Conservation (phyloP, 148 eudicot species). For the Camellia japonica region DNA sequence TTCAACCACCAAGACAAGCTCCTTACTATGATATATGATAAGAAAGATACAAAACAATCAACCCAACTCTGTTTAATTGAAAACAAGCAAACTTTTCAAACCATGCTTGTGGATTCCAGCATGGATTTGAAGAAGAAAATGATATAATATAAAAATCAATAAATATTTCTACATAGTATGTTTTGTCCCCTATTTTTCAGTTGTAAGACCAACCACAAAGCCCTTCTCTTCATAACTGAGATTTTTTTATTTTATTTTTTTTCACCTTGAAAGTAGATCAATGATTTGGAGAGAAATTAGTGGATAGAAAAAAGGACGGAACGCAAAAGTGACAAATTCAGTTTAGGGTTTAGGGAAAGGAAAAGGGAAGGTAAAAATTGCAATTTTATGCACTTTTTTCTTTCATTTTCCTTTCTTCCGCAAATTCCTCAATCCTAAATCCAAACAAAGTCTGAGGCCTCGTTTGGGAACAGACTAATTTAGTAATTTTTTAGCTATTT, state of each 20-base stretch:
- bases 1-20: slow-evolving; percentile 27
- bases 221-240: background rate
- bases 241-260: background rate
- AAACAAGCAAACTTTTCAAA: slow-evolving; percentile 16
- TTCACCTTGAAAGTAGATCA: too few relatives aligned
- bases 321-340: too few relatives aligned
- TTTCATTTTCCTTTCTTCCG: too few relatives aligned
- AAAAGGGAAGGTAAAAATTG: too few relatives aligned
- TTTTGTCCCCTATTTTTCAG: background rate
- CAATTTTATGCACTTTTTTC: too few relatives aligned
- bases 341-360: too few relatives aligned
- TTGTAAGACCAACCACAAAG: background rate
- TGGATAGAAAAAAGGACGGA: too few relatives aligned
- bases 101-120: slow-evolving; percentile 14
- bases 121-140: slow-evolving; percentile 17
- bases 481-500: too few relatives aligned
- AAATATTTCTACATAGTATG: background rate
- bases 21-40: background rate
- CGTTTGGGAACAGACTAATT: too few relatives aligned
- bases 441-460: background rate
- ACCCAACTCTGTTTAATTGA: slow-evolving; percentile 16
- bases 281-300: too few relatives aligned
- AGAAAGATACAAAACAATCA: slow-evolving; percentile 16
- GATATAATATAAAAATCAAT: background rate
- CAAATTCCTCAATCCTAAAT: too few relatives aligned